Percentiles rank a stretch among this genome's conserved stretches.
Conservation (phyloP, 345 rosid species). For the Stellera chamaejasme region DNA sequence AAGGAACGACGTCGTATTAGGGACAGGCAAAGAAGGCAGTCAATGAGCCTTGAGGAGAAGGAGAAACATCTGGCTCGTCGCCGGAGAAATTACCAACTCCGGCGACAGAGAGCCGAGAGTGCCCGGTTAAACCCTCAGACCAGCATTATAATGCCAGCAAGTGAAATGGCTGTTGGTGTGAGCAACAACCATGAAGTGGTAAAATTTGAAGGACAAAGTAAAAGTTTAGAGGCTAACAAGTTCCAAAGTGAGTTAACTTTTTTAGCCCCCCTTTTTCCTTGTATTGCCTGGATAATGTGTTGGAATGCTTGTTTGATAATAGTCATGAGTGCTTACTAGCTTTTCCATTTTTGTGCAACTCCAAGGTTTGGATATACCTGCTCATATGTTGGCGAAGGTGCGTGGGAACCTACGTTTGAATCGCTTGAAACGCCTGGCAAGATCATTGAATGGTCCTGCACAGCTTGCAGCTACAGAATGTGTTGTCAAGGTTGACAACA, state of each 20-base stretch:
- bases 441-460: constrained; percentile 38
- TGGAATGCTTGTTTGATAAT: not conserved
- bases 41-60: constrained; percentile 83
- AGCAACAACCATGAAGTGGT: constrained; percentile 14
- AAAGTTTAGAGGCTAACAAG: constrained; percentile 15
- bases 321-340: not conserved
- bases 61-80: constrained; percentile 90
- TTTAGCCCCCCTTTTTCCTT: not conserved
- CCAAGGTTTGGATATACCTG: constrained; percentile 52
- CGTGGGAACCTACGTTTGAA: constrained; percentile 52
- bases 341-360: constrained; percentile 3
- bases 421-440: constrained; percentile 72
- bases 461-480: constrained; percentile 21
- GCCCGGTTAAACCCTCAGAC: constrained; percentile 28
- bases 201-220: constrained; percentile 14
- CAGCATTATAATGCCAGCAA: constrained; percentile 1
- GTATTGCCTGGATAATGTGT: not conserved
- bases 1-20: constrained; percentile 72
- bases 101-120: constrained; percentile 61
- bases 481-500: constrained; percentile 17
- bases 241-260: constrained; percentile 32
- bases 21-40: constrained; percentile 81
- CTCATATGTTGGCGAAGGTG: constrained; percentile 35
- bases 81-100: constrained; percentile 70
- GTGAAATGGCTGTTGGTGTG: constrained; percentile 13